Evolutionary conservation across 2,329 filamentous ascomycete species (phyloP).

Genomic region (Fusarium sp.): DNA sequence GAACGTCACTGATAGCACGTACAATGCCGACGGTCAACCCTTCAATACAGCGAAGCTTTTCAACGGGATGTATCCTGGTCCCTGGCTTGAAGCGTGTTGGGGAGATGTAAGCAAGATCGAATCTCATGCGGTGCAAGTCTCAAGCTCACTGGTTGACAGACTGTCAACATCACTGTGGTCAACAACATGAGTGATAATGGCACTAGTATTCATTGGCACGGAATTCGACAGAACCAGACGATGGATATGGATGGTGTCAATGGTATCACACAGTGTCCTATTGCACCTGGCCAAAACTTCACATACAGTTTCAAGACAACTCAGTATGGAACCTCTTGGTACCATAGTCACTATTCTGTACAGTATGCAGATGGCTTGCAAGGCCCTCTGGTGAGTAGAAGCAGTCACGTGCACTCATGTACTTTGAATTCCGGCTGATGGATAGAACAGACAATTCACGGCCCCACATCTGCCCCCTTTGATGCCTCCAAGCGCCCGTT

Average conservation of each 20-base stretch:
- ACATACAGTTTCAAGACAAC: conserved; percentile 34
- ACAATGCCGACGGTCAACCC: conserved; percentile 40
- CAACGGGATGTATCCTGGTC: conserved; percentile 44
- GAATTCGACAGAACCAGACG: conserved; percentile 32
- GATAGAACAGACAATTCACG: conserved; percentile 30
- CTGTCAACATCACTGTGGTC: conserved; percentile 28
- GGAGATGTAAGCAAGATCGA: conserved; percentile 36
- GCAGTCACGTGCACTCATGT: fast-evolving
- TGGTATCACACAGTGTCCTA: conserved; percentile 39
- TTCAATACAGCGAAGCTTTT: conserved; percentile 43
- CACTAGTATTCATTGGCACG: conserved; percentile 43
- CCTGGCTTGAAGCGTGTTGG: conserved; percentile 47
- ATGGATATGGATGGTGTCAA: conserved; percentile 43
- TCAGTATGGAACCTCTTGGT: conserved; percentile 43
- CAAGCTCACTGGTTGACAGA: conserved; percentile 4
- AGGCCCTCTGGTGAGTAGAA: conserved; percentile 29
- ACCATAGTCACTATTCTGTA: conserved; percentile 41
- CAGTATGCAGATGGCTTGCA: conserved; percentile 41
- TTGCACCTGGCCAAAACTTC: conserved; percentile 29
- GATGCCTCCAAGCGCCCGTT: conserved; percentile 30
- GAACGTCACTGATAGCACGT: conserved; percentile 26
- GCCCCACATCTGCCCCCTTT: conserved; percentile 32
- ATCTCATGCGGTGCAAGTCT: fast-evolving
- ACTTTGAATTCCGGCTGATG: background rate
- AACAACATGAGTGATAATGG: conserved; percentile 36